These are phyloP conservation scores for Pseudogymnoascus sp. DNA, from an alignment of 2,329 filamentous ascomycete species.

Conservation along the genomic window DNA sequence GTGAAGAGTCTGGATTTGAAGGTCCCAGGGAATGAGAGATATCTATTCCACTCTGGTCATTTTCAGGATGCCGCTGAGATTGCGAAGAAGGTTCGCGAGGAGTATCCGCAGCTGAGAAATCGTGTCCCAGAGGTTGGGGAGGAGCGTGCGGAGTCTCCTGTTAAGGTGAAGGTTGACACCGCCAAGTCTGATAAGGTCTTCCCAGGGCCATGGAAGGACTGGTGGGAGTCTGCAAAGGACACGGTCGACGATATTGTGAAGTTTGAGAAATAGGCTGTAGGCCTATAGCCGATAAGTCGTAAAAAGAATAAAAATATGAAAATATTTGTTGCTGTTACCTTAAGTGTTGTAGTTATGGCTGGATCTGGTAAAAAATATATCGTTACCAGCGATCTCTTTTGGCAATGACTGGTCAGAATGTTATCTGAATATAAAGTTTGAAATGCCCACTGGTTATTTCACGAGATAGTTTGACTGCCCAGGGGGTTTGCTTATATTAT, in stretches of 20 bases:
- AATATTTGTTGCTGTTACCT: no score
- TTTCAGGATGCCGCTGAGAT: slow-evolving; percentile 30
- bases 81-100: slow-evolving; percentile 43
- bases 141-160: slow-evolving; percentile 18
- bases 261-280: background rate
- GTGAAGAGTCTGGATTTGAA: slow-evolving; percentile 1
- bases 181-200: slow-evolving; percentile 13
- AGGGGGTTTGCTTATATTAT: background rate
- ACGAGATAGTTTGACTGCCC: background rate
- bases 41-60: background rate
- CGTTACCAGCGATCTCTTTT: no score
- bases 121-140: slow-evolving; percentile 35
- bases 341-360: no score
- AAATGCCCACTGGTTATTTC: background rate
- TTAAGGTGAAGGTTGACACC: slow-evolving; percentile 17
- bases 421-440: background rate
- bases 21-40: slow-evolving; percentile 9
- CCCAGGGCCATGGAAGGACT: slow-evolving; percentile 3
- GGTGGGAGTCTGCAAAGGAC: slow-evolving; percentile 8
- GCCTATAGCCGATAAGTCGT: no score
- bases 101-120: slow-evolving; percentile 43
- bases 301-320: no score
- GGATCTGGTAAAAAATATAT: no score
- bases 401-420: background rate
- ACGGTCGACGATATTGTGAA: slow-evolving; percentile 10